Base-by-base conservation (phyloP, 1,284 basidiomycete species). In the Marasmius oreades region DNA sequence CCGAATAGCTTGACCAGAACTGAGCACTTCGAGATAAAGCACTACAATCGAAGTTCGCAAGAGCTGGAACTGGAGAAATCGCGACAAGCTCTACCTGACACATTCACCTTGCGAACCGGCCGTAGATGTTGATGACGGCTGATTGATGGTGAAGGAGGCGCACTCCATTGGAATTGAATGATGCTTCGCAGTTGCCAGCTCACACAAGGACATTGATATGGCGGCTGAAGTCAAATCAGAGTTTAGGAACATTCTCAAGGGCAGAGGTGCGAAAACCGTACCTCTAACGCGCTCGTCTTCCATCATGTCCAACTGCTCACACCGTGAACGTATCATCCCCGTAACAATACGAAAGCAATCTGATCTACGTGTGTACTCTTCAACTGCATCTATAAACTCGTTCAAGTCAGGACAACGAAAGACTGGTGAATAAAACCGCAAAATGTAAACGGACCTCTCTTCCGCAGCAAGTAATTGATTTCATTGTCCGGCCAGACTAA, bases 1-100 rank as follows among this genome's bases (percentile, higher is more conserved):
- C 88, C 5, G 88, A 90, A 67, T 90, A 91, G 60, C 87, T 90
- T 7, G 89, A 88, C 88, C 89, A 90, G 63, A 85, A 86, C 63
- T 90, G 88, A 7, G 88, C 80, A 65, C 89, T 90, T 53, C 88
- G 75, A 14, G 88, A 84, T 24, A 90, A 69, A 12, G 89, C 86
- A 57, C 88, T 90, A 61, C 24, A 18, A 16, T 24, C 1, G 18
- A 22, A 52, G 31, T 52, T 14, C 39, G 39, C 34, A 18, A 11
- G 3, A 23, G 10, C 5, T 10, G 33, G 14, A 8, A 24, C 31
- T 11, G 16, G 37, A 33, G 3, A 55, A 45, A 51, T 57, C 36
- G 43, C 55, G n/a, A 31, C 20, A n/a, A n/a, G n/a, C 57, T 76
- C 56, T 62, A 84, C 85, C 83, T 81, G n/a, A 85, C 84, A 60